Evolutionary conservation across 805 yeast genomes (phyloP).

Genomic region (Candida succiphila): DNA sequence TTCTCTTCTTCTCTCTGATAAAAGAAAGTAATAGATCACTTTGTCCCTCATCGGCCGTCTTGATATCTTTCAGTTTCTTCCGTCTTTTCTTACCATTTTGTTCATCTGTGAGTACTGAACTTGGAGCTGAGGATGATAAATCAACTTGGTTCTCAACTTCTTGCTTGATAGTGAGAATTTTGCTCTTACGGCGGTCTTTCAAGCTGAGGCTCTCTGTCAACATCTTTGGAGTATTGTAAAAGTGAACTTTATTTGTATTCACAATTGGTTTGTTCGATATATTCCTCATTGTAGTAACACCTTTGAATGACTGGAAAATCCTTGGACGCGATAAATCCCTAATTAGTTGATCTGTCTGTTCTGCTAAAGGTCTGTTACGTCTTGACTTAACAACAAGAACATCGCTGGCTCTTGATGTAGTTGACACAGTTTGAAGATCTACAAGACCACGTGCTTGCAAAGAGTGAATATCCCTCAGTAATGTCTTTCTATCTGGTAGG

Average conservation of each 20-base stretch:
- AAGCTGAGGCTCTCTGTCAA: too few species aligned
- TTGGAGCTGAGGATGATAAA: too few species aligned
- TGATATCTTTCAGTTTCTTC: too few species aligned
- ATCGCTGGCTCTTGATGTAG: not conserved
- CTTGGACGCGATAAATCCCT: not conserved
- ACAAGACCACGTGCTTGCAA: conserved; percentile 22
- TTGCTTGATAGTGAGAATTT: too few species aligned
- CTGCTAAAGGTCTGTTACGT: conserved; percentile 9
- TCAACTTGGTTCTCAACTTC: too few species aligned
- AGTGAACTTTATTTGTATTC: conserved; percentile 13
- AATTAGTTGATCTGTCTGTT: conserved; percentile 1
- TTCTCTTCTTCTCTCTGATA: conserved; percentile 20
- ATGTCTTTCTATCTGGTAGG: conserved; percentile 39
- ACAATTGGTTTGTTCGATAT: conserved; percentile 4
- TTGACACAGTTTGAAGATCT: conserved; percentile 2
- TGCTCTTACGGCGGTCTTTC: too few species aligned
- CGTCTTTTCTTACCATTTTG: too few species aligned
- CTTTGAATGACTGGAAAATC: too few species aligned
- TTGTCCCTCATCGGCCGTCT: not conserved
- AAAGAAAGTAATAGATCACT: conserved; percentile 18
- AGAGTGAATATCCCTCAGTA: conserved; percentile 30
- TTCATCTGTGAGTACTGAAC: too few species aligned
- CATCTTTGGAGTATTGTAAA: too few species aligned
- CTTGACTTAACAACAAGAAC: conserved; percentile 3
- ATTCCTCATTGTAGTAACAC: not conserved